Evolutionary conservation across 805 yeast genomes (phyloP), one percentile per base, ranked within the genome.

Genomic region (Tanozyma kutaoensis): DNA sequence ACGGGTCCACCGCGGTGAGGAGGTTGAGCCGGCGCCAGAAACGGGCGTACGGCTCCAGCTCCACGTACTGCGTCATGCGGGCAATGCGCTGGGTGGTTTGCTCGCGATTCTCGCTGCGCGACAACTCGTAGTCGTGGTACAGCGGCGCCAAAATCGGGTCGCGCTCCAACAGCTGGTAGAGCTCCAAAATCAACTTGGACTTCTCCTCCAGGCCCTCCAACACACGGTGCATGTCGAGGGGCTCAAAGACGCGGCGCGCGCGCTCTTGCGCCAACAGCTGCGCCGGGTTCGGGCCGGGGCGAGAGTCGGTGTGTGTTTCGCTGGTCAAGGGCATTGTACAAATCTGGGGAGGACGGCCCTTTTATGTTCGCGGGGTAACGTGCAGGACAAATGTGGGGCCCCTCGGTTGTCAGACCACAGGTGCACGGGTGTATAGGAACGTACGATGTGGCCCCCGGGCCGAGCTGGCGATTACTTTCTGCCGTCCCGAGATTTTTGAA

Each of bases 141-240:
- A 39, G 38, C 12, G 58, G 43, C 8, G 42, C 42, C 28, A 58
- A 43, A 16, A 55, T 38, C 1, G 62, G 58, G 37, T 58, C 62
- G 23, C 62, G 37, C 39, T 58, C 64, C 33, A 58, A 40, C 16
- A 48, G 42, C 39, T 46, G 49, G 40, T 45, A 48, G 24, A 58
- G 40, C 15, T 39, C 38, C 28, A 48, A 33, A 23, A 54, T 37
- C 31, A 45, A 34, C 24, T 35, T 30, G 4, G 62, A 49, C 29
- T 52, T 54, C 29, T 55, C 55, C 12, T 42, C 39, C 8, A 52
- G 39, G 15, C 66, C 66, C 36, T 59, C 66, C 33, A 59, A 48
- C 31, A 59, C 52, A 26, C 51, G 33, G 38, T 56, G 54, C 65
- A 59, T 55, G 18, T 51, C 43, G n/a, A 34, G 39, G 3, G 61